Conservation (phyloP, 106 monocot species). For the Xerophyta viscosa region DNA sequence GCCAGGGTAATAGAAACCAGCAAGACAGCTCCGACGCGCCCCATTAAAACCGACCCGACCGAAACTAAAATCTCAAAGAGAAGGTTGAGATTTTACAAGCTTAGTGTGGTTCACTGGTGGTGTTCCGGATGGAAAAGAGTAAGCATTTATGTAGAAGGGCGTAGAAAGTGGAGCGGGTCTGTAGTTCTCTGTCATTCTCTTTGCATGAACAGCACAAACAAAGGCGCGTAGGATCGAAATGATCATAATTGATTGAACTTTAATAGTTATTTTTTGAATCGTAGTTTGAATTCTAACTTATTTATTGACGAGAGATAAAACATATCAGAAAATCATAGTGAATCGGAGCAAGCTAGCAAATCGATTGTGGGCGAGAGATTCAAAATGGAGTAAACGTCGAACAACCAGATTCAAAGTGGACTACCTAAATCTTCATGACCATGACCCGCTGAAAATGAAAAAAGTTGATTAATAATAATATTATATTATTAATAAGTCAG, state of each 20-base stretch:
- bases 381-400: too few relatives aligned
- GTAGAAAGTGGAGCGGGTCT: background rate
- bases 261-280: background rate
- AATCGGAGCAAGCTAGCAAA: too few relatives aligned
- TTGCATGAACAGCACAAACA: background rate
- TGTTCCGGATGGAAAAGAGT: too few relatives aligned
- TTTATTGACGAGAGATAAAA: too few relatives aligned
- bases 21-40: slow-evolving; percentile 3
- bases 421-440: too few relatives aligned
- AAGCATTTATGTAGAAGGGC: background rate
- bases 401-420: too few relatives aligned
- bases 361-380: too few relatives aligned
- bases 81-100: background rate
- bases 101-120: too few relatives aligned
- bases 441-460: too few relatives aligned
- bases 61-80: background rate
- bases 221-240: background rate
- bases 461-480: too few relatives aligned
- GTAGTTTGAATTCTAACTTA: background rate
- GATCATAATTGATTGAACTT: background rate
- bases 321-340: too few relatives aligned
- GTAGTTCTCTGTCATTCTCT: background rate
- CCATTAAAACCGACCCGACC: slow-evolving; percentile 1
- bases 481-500: too few relatives aligned
- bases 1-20: slow-evolving; percentile 2